Conservation (phyloP, 768 basidiomycete species). For the Tremella fuciformis region DNA sequence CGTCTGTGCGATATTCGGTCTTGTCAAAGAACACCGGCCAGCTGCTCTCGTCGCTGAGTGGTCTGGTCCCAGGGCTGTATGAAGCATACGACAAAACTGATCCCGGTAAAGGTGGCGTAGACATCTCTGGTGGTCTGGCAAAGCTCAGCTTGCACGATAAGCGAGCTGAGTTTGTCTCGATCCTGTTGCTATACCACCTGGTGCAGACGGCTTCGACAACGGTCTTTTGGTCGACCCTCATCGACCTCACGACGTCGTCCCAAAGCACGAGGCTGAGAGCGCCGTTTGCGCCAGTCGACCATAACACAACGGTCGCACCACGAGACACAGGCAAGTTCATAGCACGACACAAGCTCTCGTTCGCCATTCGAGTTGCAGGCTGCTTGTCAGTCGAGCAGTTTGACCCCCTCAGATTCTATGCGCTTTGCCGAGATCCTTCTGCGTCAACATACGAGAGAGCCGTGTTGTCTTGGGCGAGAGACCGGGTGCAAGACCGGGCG, state of each 20-base stretch:
- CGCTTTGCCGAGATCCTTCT: constrained; percentile 3
- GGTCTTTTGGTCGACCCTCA: constrained; percentile 12
- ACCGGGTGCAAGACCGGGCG: constrained; percentile 30
- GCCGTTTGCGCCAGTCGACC: constrained; percentile 7
- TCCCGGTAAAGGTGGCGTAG: neutral
- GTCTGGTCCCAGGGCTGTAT: constrained; percentile 44
- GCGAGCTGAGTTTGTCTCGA: constrained; percentile 20
- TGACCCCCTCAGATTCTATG: constrained; percentile 28
- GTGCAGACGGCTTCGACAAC: constrained; percentile 12
- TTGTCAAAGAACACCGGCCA: constrained; percentile 40
- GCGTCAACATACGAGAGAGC: constrained; percentile 21
- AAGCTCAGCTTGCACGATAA: constrained; percentile 10
- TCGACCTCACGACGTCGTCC: constrained; percentile 13
- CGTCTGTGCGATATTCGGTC: constrained; percentile 35
- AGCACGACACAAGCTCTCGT: constrained; percentile 6
- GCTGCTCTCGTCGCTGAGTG: constrained; percentile 39
- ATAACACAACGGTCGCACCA: neutral
- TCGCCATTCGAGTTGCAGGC: constrained; percentile 5
- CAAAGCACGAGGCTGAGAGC: neutral
- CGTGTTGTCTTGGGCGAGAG: constrained; percentile 30
- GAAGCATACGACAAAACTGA: constrained; percentile 9
- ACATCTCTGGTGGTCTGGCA: neutral
- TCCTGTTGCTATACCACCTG: constrained; percentile 36
- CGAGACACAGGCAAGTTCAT: neutral
- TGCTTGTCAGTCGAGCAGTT: constrained; percentile 23